These are phyloP conservation scores for Chiua sp. DNA, from an alignment of 1,284 basidiomycete genomes.

Conservation along the genomic window DNA sequence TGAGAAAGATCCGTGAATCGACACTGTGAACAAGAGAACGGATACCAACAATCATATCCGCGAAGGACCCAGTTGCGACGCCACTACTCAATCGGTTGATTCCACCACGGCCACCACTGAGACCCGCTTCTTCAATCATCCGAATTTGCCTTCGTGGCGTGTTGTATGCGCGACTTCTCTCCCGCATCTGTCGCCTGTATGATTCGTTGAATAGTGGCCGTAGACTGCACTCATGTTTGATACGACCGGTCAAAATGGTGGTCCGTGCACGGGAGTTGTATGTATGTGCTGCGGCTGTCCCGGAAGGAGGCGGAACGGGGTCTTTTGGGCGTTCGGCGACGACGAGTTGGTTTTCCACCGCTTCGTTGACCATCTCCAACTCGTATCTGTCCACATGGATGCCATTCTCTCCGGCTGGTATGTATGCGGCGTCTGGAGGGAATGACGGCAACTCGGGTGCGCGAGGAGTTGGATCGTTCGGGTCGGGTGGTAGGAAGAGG, in stretches of 20 bases:
- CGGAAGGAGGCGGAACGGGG: conserved; percentile 45
- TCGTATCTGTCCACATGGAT: conserved; percentile 70
- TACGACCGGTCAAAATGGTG: conserved; percentile 74
- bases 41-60: conserved; percentile 62
- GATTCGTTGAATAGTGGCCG: conserved; percentile 65
- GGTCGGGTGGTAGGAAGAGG: conserved; percentile 67
- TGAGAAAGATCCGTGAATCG: conserved; percentile 31
- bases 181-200: conserved; percentile 65
- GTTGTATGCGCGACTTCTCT: conserved; percentile 64
- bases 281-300: conserved; percentile 43
- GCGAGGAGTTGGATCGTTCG: conserved; percentile 47
- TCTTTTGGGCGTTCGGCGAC: conserved; percentile 78
- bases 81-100: conserved; percentile 71
- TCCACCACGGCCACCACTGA: conserved; percentile 65
- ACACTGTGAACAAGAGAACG: not conserved
- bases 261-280: conserved; percentile 63
- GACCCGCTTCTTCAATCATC: conserved; percentile 48
- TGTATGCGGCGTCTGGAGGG: conserved; percentile 39
- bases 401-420: conserved; percentile 43
- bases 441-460: conserved; percentile 39
- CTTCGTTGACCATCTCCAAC: conserved; percentile 77
- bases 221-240: conserved; percentile 73
- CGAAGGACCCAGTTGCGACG: conserved; percentile 64
- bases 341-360: conserved; percentile 79
- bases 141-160: conserved; percentile 62